phyloP scores from a whole-genome alignment of 2,329 filamentous ascomycete species.

The Neonectria coccinea region DNA sequence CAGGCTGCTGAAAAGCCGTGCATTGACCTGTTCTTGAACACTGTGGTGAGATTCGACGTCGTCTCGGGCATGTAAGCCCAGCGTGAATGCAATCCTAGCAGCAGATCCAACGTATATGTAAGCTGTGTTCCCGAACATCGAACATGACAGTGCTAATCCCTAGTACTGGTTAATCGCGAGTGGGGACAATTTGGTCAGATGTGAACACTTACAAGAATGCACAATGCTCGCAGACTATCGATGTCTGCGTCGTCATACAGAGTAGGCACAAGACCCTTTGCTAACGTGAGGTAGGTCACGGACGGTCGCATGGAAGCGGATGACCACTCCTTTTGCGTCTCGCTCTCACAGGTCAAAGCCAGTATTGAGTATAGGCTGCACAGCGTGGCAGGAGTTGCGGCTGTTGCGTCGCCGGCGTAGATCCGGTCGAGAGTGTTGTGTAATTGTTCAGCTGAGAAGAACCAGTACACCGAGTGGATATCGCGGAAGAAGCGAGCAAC shows the following conservation, averaged over 20 bases:
- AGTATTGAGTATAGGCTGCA: slow-evolving; percentile 26
- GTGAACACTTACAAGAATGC: slow-evolving; percentile 15
- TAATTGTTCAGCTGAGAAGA: slow-evolving; percentile 26
- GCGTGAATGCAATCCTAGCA: slow-evolving; percentile 19
- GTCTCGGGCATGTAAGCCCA: slow-evolving; percentile 23
- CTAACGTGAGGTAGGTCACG: slow-evolving; percentile 21
- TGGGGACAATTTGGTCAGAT: neutral
- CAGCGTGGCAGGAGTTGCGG: slow-evolving; percentile 17
- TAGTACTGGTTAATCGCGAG: neutral
- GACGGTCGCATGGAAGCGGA: slow-evolving; percentile 18
- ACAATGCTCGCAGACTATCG: slow-evolving; percentile 22
- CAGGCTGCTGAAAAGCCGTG: slow-evolving; percentile 20
- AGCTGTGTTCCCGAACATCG: slow-evolving; percentile 27
- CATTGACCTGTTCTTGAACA: slow-evolving; percentile 23
- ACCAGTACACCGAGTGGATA: slow-evolving; percentile 27
- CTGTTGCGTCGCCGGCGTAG: slow-evolving; percentile 25
- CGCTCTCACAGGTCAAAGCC: slow-evolving; percentile 25
- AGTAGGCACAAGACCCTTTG: slow-evolving; percentile 26
- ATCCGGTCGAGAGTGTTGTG: slow-evolving; percentile 20
- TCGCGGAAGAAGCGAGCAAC: slow-evolving; percentile 25
- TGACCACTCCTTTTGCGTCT: slow-evolving; percentile 19
- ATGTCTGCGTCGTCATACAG: slow-evolving; percentile 25
- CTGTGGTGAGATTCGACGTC: slow-evolving; percentile 5
- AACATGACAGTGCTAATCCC: slow-evolving; percentile 22
- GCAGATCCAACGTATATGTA: slow-evolving; percentile 27